Percentiles rank a stretch among this genome's conserved stretches.
Conservation (phyloP, 2,329 filamentous ascomycete genomes). For the Stemphylium lycopersici region DNA sequence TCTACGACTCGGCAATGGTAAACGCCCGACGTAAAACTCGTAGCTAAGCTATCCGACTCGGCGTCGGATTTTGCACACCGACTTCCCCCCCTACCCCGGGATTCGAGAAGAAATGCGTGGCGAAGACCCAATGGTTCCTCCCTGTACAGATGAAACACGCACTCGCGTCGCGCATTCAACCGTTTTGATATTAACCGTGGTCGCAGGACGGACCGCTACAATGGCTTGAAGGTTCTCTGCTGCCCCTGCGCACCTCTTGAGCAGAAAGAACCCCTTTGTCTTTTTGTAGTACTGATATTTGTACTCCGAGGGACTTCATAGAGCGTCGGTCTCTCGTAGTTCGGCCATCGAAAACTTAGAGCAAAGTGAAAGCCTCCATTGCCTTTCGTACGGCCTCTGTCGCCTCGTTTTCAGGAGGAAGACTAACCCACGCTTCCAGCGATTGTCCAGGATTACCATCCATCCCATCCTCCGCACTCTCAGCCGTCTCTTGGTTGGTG, state of each 20-base stretch:
- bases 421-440: constrained; percentile 3
- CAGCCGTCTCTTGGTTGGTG: background rate
- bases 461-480: background rate
- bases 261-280: too few species aligned
- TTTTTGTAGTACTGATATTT: too few species aligned
- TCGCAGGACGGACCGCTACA: too few species aligned
- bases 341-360: background rate
- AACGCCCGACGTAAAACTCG: background rate
- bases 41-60: background rate
- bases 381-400: constrained; percentile 13
- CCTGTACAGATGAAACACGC: background rate
- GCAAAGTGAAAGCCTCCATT: constrained; percentile 9
- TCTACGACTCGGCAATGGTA: background rate
- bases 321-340: too few species aligned
- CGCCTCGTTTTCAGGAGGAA: constrained; percentile 9
- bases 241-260: too few species aligned
- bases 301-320: too few species aligned
- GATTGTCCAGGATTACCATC: constrained; percentile 4
- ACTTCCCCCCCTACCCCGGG: background rate
- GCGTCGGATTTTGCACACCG: background rate
- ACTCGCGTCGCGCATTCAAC: background rate
- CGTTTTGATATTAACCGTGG: background rate
- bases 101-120: background rate
- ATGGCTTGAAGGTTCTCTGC: too few species aligned
- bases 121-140: background rate